phyloP scores from a whole-genome alignment of 164 flowering plant genomes.

The Paratinospora sagittata region DNA sequence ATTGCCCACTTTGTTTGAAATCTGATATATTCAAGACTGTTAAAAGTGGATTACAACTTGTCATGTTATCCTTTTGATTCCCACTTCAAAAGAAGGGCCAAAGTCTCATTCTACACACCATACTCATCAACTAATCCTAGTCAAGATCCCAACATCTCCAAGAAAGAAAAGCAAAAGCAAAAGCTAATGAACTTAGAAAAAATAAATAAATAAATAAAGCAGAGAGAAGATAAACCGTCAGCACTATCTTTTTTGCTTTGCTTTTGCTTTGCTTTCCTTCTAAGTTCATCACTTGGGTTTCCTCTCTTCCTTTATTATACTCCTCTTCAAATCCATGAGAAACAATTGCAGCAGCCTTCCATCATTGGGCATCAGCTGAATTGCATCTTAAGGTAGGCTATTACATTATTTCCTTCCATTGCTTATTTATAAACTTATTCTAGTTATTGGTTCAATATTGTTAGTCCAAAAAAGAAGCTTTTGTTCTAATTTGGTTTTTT shows the following conservation, averaged over 20 bases:
- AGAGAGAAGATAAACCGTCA: too few relatives aligned
- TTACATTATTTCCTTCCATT: too few relatives aligned
- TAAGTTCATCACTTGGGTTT: conserved; percentile 19
- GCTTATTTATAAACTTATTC: too few relatives aligned
- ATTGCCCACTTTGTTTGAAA: background rate
- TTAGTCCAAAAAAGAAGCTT: too few relatives aligned
- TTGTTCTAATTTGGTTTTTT: too few relatives aligned
- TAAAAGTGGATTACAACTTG: too few relatives aligned
- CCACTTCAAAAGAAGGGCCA: conserved; percentile 4
- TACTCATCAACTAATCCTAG: conserved; percentile 30
- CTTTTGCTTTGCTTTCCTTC: conserved; percentile 36
- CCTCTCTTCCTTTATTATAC: conserved; percentile 6
- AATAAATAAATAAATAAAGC: too few relatives aligned
- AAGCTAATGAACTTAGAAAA: too few relatives aligned
- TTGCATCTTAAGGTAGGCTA: background rate
- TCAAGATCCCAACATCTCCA: conserved; percentile 44
- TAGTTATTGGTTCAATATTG: too few relatives aligned
- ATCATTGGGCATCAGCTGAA: background rate
- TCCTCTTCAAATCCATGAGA: conserved; percentile 6
- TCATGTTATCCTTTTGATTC: too few relatives aligned
- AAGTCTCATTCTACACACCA: conserved; percentile 5
- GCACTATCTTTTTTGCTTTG: conserved; percentile 9
- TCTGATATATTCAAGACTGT: too few relatives aligned
- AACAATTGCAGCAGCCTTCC: background rate
- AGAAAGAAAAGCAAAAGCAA: too few relatives aligned